Evolutionary conservation across 768 basidiomycete genomes (phyloP), one percentile per base, ranked within the genome.

Genomic region (Xerocomellus dryophilus): DNA sequence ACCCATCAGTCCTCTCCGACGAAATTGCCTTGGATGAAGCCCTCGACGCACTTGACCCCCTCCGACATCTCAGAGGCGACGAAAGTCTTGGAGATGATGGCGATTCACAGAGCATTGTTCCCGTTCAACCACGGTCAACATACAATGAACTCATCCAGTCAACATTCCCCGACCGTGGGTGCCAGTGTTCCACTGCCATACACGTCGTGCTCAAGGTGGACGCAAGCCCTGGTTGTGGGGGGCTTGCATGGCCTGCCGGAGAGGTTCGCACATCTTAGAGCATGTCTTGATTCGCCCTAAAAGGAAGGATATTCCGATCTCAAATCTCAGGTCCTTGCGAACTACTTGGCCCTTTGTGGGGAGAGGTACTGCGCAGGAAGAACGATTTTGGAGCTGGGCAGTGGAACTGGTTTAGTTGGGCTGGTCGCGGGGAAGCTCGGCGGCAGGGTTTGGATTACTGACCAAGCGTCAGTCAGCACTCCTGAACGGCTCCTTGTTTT

Each of bases 391-490:
- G 94, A 98, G 65, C 79, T 98, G 2, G 94, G 94, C 5, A 88
- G 88, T 59, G 94, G 94, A 2, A 98, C 94, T 4, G 94, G 94
- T 17, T 78, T 98, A 21, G 93, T 96, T n/a, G 93, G 93, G 9
- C 79, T 98, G 25, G 84, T 88, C 6, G 86, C 87, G 3, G 92
- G 79, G 6, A 75, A 79, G 45, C 78, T 94, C 17, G 84, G 85
- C 40, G 78, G 77, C 4, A 73, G 71, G n/a, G 84, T 89, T 23
- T 87, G 81, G 73, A 86, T 93, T 60, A 97, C 94, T 17, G 94
- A 98, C 74, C 94, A 95, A 80, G 79, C 77, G 94, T 95, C 66
- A 71, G 91, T 85, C 43, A 43, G 50, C 49, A 39, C 40, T 61
- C 54, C 50, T 59, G 58, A 51, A 50, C 47, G 42, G 45, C 36